phyloP scores from a whole-genome alignment of 768 basidiomycete genomes.

The Clavulina sp. region DNA sequence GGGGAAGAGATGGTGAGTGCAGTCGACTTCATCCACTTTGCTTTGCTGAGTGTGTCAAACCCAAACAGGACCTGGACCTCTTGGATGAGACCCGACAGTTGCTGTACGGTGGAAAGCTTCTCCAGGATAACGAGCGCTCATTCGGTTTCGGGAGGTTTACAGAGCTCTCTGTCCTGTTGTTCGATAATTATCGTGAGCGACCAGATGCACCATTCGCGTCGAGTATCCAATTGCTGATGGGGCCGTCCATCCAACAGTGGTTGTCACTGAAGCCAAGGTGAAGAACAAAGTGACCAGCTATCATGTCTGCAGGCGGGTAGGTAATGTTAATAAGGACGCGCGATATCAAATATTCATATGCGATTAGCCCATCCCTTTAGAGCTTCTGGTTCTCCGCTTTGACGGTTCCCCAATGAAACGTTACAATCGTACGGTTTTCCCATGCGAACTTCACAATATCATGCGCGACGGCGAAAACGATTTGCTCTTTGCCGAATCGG shows the following conservation, averaged over 20 bases:
- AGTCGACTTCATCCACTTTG: not conserved
- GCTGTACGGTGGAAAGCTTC: conserved; percentile 65
- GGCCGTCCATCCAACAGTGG: conserved; percentile 32
- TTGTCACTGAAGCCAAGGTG: conserved; percentile 73
- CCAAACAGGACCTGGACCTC: conserved; percentile 72
- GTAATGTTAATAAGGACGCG: conserved; percentile 16
- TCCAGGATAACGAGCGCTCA: conserved; percentile 75
- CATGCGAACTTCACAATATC: conserved; percentile 76
- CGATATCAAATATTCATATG: not conserved
- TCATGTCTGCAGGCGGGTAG: conserved; percentile 60
- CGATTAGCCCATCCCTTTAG: conserved; percentile 74
- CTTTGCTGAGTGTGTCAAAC: not conserved
- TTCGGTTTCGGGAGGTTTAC: conserved; percentile 81
- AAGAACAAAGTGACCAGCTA: conserved; percentile 61
- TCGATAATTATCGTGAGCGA: conserved; percentile 91
- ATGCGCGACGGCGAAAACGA: conserved; percentile 76
- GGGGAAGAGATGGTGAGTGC: conserved; percentile 47
- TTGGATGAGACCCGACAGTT: conserved; percentile 66
- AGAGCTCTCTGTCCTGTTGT: conserved; percentile 76
- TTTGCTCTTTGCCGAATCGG: conserved; percentile 72
- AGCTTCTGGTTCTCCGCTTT: conserved; percentile 73
- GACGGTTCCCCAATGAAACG: conserved; percentile 60
- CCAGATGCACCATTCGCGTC: too few relatives aligned
- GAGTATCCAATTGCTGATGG: too few relatives aligned
- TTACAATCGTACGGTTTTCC: conserved; percentile 68